Conservation (phyloP, 768 basidiomycete species). For the Russula dissimulans region DNA sequence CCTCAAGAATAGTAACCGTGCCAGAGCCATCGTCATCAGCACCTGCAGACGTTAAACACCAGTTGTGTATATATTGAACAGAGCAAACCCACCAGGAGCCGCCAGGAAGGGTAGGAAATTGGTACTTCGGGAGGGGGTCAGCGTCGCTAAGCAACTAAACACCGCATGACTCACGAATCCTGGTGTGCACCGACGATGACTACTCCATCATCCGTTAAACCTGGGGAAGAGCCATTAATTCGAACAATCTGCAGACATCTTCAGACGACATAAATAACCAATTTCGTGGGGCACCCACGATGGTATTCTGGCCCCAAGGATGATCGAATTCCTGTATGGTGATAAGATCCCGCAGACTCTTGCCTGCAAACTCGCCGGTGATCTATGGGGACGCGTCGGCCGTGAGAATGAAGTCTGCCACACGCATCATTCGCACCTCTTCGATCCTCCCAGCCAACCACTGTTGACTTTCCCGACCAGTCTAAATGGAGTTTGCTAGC, state of each 20-base stretch:
- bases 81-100: constrained; percentile 49
- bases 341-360: constrained; percentile 47
- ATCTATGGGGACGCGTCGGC: constrained; percentile 35
- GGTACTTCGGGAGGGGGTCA: constrained; percentile 35
- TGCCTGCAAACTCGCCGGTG: constrained; percentile 51
- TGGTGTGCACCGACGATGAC: constrained; percentile 76
- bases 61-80: constrained; percentile 3
- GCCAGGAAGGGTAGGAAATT: constrained; percentile 70
- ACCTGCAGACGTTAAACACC: constrained; percentile 33
- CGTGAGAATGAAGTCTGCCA: background rate
- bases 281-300: constrained; percentile 36
- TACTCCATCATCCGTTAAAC: constrained; percentile 40
- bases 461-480: constrained; percentile 63
- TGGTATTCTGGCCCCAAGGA: constrained; percentile 77
- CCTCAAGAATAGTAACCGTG: constrained; percentile 69
- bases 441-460: constrained; percentile 65
- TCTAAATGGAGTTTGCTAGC: constrained; percentile 32
- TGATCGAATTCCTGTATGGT: constrained; percentile 66
- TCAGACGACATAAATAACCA: background rate
- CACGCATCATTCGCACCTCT: constrained; percentile 36
- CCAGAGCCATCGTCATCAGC: constrained; percentile 60
- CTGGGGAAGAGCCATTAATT: constrained; percentile 61
- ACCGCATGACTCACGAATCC: constrained; percentile 46
- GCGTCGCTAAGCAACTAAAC: background rate
- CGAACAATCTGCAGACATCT: constrained; percentile 47